phyloP scores from a whole-genome alignment of 805 yeast genomes.

The Lipomyces kockii region DNA sequence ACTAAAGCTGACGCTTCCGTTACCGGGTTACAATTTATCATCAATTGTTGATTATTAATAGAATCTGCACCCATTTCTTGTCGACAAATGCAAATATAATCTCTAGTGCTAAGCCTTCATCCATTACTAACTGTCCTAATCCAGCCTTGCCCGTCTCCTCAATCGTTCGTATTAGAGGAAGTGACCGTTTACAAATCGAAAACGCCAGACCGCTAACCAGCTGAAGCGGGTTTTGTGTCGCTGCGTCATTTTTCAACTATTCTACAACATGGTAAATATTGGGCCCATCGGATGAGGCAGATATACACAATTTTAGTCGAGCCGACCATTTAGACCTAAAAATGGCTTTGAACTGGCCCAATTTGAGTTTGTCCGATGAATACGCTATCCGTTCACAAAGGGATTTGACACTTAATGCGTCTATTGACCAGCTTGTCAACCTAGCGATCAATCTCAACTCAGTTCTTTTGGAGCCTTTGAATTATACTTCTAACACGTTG shows the following conservation, averaged over 20 bases:
- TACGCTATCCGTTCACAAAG: constrained; percentile 42
- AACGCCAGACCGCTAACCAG: too few species aligned
- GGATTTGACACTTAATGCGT: constrained; percentile 43
- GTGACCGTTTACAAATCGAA: too few species aligned
- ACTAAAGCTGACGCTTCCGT: too few species aligned
- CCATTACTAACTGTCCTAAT: too few species aligned
- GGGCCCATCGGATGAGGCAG: neutral
- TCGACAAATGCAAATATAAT: too few species aligned
- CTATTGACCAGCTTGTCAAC: constrained; percentile 44
- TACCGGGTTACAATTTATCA: too few species aligned
- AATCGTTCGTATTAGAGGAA: too few species aligned
- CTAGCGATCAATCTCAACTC: constrained; percentile 46
- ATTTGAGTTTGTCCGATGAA: neutral
- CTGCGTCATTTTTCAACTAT: neutral
- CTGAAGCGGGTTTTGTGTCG: neutral
- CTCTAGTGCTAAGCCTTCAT: too few species aligned
- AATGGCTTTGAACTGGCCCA: constrained; percentile 22
- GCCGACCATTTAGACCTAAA: neutral
- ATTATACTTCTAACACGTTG: constrained; percentile 43
- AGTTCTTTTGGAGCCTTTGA: constrained; percentile 42
- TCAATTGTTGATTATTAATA: too few species aligned
- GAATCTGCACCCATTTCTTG: too few species aligned
- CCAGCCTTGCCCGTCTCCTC: too few species aligned
- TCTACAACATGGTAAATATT: neutral
- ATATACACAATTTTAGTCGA: neutral